phyloP scores from a whole-genome alignment of 805 yeast species.

The Danielia oregonensis region DNA sequence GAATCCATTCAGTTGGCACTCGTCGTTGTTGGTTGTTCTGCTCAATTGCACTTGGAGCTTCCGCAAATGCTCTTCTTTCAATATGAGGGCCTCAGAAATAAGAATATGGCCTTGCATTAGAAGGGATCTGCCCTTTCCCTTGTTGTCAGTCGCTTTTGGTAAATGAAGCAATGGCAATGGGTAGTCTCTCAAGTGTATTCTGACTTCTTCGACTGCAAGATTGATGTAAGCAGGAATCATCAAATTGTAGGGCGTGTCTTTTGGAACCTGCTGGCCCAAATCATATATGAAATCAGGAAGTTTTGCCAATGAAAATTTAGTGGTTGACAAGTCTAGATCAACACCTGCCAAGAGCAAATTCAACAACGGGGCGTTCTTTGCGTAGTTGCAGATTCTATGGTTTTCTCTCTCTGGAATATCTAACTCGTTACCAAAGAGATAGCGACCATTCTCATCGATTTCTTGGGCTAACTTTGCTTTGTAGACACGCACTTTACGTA shows the following conservation, averaged over 20 bases:
- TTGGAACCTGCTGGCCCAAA: slow-evolving; percentile 82
- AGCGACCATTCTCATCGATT: slow-evolving; percentile 17
- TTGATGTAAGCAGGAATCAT: slow-evolving; percentile 62
- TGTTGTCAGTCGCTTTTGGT: slow-evolving; percentile 41
- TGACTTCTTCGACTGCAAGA: slow-evolving; percentile 53
- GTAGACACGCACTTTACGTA: slow-evolving; percentile 53
- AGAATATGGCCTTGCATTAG: slow-evolving; percentile 59
- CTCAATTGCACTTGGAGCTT: slow-evolving; percentile 61
- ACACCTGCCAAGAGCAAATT: slow-evolving; percentile 27
- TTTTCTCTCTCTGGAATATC: slow-evolving; percentile 16
- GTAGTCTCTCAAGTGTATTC: slow-evolving; percentile 77
- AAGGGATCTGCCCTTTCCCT: slow-evolving; percentile 20
- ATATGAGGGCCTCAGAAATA: slow-evolving; percentile 60
- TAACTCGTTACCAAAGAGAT: slow-evolving; percentile 34
- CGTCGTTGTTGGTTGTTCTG: slow-evolving; percentile 35
- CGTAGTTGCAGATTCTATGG: slow-evolving; percentile 26
- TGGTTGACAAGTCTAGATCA: slow-evolving; percentile 20
- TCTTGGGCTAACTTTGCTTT: slow-evolving; percentile 17
- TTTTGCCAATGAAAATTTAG: slow-evolving; percentile 28
- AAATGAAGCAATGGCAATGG: slow-evolving; percentile 80
- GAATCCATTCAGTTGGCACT: slow-evolving; percentile 11
- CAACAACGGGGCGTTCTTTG: slow-evolving; percentile 33
- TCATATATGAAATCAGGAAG: slow-evolving; percentile 62
- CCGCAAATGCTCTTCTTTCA: slow-evolving; percentile 51
- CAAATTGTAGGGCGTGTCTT: slow-evolving; percentile 62